phyloP scores from a whole-genome alignment of 768 basidiomycete genomes.

The Pleurotus salmoneostramineus region DNA sequence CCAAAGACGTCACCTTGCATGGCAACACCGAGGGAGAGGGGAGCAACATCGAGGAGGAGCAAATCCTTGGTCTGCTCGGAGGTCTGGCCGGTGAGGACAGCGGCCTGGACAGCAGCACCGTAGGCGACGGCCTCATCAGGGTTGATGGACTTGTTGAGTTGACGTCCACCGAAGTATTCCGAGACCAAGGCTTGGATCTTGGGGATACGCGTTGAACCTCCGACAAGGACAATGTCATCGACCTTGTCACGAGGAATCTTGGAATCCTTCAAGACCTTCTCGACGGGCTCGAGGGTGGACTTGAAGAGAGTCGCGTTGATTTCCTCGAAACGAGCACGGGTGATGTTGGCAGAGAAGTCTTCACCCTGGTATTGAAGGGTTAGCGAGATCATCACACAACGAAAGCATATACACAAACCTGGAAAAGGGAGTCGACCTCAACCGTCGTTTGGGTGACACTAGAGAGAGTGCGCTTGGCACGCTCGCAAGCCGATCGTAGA shows the following conservation, averaged over 20 bases:
- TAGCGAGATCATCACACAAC: neutral
- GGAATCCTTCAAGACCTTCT: slow-evolving; percentile 98
- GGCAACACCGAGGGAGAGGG: slow-evolving; percentile 92
- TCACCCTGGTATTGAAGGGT: too few species aligned
- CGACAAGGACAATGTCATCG: slow-evolving; percentile 98
- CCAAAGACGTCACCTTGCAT: slow-evolving; percentile 99
- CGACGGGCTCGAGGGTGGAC: slow-evolving; percentile 96
- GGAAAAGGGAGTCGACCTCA: slow-evolving; percentile 98
- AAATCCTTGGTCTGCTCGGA: slow-evolving; percentile 98
- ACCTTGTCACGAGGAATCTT: slow-evolving; percentile 98
- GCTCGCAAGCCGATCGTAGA: slow-evolving; percentile 95
- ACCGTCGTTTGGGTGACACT: slow-evolving; percentile 98
- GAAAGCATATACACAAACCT: slow-evolving; percentile 44
- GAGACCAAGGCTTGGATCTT: slow-evolving; percentile 96
- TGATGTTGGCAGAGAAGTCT: slow-evolving; percentile 98
- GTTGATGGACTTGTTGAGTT: slow-evolving; percentile 99
- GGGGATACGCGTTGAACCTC: slow-evolving; percentile 98
- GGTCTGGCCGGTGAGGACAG: slow-evolving; percentile 95
- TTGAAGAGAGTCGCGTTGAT: slow-evolving; percentile 96
- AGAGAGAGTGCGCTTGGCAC: slow-evolving; percentile 98
- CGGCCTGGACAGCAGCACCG: slow-evolving; percentile 98
- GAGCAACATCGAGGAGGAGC: slow-evolving; percentile 91
- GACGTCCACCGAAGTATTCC: slow-evolving; percentile 98
- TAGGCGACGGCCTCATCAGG: slow-evolving; percentile 99
- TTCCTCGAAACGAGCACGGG: slow-evolving; percentile 99